Evolutionary conservation across 179 eudicot species (phyloP).

Genomic region (Dionaea muscipula): DNA sequence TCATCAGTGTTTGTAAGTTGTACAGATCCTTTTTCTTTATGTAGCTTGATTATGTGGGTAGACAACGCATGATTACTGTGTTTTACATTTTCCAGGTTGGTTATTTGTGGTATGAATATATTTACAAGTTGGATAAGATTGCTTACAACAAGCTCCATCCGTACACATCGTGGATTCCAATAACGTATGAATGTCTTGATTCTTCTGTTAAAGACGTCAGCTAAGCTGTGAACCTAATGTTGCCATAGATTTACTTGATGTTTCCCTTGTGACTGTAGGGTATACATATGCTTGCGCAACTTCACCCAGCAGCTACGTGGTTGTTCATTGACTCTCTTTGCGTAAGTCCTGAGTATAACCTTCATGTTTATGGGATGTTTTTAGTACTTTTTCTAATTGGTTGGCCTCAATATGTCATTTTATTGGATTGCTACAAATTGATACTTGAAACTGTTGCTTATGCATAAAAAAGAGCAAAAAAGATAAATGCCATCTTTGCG

Average conservation of each 20-base stretch:
- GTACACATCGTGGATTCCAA: conserved; percentile 98
- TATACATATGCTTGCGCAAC: conserved; percentile 84
- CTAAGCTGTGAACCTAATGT: background rate
- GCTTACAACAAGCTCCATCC: conserved; percentile 91
- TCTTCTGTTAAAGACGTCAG: background rate
- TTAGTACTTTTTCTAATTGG: too few species aligned
- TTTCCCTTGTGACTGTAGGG: conserved; percentile 39
- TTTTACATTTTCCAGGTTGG: conserved; percentile 59
- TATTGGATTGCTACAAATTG: too few species aligned
- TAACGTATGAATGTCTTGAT: conserved; percentile 42
- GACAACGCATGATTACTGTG: background rate
- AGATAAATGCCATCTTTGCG: too few species aligned
- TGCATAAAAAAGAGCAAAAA: too few species aligned
- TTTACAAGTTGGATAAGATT: conserved; percentile 87
- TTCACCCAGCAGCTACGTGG: conserved; percentile 82
- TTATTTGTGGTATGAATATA: conserved; percentile 85
- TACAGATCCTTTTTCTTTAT: background rate
- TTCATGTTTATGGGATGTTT: background rate
- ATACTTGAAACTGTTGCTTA: too few species aligned
- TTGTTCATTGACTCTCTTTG: conserved; percentile 76
- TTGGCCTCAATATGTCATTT: too few species aligned
- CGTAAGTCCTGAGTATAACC: conserved; percentile 56
- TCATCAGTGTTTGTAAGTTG: conserved; percentile 50
- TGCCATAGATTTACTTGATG: background rate
- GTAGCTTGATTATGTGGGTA: background rate